phyloP scores from a whole-genome alignment of 352 stramenopile genomes.

The Globisporangium uncinulatum region DNA sequence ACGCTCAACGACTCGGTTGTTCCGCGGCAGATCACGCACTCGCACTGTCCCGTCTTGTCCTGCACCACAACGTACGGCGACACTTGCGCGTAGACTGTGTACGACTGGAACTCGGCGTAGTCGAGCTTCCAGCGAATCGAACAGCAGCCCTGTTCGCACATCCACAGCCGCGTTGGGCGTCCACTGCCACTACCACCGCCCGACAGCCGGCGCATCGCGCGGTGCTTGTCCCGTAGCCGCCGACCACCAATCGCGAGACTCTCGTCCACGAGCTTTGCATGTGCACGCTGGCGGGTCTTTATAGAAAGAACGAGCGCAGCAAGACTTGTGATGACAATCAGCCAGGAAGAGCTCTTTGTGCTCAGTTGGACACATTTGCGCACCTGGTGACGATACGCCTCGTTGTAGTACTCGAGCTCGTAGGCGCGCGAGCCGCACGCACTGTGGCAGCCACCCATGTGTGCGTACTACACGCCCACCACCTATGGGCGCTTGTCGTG shows the following conservation, averaged over 20 bases:
- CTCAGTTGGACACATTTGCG: not conserved
- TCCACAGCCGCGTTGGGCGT: constrained; percentile 39
- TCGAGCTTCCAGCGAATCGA: constrained; percentile 73
- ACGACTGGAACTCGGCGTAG: constrained; percentile 68
- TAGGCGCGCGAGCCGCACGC: constrained; percentile 36
- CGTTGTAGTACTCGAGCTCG: constrained; percentile 68
- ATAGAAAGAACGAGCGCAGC: not conserved
- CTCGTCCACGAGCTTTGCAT: constrained; percentile 11
- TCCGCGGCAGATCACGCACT: constrained; percentile 58
- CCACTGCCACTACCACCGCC: not conserved
- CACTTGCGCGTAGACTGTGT: constrained; percentile 55
- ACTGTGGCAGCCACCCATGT: constrained; percentile 57
- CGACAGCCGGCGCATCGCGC: not conserved
- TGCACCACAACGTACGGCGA: constrained; percentile 65
- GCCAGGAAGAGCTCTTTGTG: no score
- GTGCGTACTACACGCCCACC: no score
- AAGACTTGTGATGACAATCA: not conserved
- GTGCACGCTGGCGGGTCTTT: constrained; percentile 15
- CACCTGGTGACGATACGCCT: constrained; percentile 35
- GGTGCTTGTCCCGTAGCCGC: constrained; percentile 8
- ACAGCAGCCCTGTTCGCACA: constrained; percentile 57
- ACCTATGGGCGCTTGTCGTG: not conserved
- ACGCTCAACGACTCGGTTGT: constrained; percentile 16
- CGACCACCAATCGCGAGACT: constrained; percentile 1
- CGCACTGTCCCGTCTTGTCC: constrained; percentile 39